Base-by-base conservation (phyloP, 1,139 yeast species). In the Suhomyces wounanorum region DNA sequence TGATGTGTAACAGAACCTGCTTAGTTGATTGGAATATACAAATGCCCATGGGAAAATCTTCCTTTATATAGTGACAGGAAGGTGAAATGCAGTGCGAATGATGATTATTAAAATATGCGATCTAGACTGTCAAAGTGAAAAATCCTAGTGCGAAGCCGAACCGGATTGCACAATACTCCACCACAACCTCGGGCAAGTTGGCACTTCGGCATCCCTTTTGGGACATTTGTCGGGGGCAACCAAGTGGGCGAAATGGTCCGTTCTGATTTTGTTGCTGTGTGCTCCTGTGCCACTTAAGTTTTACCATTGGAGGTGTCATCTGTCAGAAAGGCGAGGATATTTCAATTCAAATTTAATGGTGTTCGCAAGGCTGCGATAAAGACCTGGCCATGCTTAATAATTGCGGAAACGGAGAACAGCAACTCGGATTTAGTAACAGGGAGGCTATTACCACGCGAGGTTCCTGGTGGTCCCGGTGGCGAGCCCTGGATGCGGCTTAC, bases 71-170 rank as follows among this genome's bases (percentile, higher is more conserved):
- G 37, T 21, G 39, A 23, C 14, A 23, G 18, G 11, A 17, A 8
- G 38, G 25, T 35, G 17, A 11, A 42, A 47, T 42, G 31, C 2
- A 33, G 43, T 17, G 43, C 40, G 43, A 9, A 35, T 18, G 36
- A 10, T 35, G 50, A 51, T 50, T 49, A 52, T 30, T 52, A 52
- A 49, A 47, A 35, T 31, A 26, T 5, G 43, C 31, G 52, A 42
- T 51, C 54, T 51, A 51, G 54, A 51, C 43, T 50, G 48, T n/a
- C 23, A 28, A 8, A 21, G 30, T 23, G 31, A 23, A 23, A 16
- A 40, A 16, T 16, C 16, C 33, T 9, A 14, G 21, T 14, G 42
- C 30, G 33, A 6, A 17, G 40, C 14, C 40, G 28, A 17, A 18
- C 16, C 28, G 25, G 39, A 21, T 21, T 21, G 23, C 23, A 21